A percentile compares a stretch with the other conserved stretches of the same genome.
These are phyloP conservation scores for Penicillium sp. DNA, from an alignment of 2,329 filamentous ascomycete species.

Conservation along the genomic window DNA sequence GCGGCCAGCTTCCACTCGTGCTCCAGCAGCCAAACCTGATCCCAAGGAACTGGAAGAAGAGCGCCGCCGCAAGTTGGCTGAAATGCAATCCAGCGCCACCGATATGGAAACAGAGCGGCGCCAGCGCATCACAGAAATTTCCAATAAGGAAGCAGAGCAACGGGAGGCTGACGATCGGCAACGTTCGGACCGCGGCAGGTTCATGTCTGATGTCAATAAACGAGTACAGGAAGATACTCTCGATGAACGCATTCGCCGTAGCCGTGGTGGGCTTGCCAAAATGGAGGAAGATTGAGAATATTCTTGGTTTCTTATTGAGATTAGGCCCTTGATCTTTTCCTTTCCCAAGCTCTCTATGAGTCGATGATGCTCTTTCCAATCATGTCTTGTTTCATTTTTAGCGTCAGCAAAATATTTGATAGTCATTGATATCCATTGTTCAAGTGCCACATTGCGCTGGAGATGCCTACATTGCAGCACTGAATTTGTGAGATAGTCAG, in stretches of 20 bases:
- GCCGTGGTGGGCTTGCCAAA: constrained; percentile 33
- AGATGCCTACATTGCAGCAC: neutral
- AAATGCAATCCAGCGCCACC: constrained; percentile 70
- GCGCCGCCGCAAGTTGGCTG: constrained; percentile 57
- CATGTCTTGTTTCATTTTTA: neutral
- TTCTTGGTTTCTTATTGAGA: neutral
- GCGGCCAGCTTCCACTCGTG: constrained; percentile 11
- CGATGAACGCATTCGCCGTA: constrained; percentile 37
- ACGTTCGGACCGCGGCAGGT: constrained; percentile 36
- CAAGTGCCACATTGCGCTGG: neutral
- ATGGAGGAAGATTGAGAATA: constrained; percentile 28
- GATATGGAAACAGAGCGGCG: constrained; percentile 70
- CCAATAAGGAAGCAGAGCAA: constrained; percentile 62
- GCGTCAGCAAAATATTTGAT: constrained; percentile 4
- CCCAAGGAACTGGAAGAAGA: constrained; percentile 33
- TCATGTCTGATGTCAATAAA: constrained; percentile 36
- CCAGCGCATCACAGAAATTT: constrained; percentile 65
- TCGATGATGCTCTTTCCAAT: neutral
- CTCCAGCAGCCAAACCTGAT: constrained; percentile 18
- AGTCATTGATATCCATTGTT: constrained; percentile 4
- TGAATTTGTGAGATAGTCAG: too few species aligned
- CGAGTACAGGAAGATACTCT: constrained; percentile 37
- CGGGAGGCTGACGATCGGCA: constrained; percentile 63
- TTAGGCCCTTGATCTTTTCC: neutral
- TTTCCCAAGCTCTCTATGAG: neutral